Conservation (phyloP, 2,329 filamentous ascomycete species). For the Malbranchea zuffiana region DNA sequence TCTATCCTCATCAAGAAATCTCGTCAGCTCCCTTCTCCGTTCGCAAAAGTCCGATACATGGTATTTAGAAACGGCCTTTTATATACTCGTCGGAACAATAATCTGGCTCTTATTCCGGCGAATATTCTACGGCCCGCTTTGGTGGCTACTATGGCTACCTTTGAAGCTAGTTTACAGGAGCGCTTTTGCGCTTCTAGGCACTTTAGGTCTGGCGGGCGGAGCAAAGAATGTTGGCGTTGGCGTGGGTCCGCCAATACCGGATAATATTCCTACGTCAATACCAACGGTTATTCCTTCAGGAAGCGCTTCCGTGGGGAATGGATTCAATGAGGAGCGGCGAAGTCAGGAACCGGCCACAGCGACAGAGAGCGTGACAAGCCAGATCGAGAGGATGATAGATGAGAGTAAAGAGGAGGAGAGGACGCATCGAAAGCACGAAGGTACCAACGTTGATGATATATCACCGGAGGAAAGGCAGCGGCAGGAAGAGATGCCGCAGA, state of each 20-base stretch:
- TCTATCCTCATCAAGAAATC: constrained; percentile 59
- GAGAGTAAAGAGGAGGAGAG: constrained; percentile 15
- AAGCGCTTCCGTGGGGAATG: neutral
- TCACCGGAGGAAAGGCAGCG: constrained; percentile 26
- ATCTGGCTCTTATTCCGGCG: constrained; percentile 78
- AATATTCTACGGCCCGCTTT: constrained; percentile 75
- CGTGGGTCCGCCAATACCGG: neutral
- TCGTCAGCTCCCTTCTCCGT: constrained; percentile 67
- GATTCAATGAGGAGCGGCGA: neutral
- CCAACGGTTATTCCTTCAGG: constrained; percentile 3
- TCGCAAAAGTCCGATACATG: constrained; percentile 96
- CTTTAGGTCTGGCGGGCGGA: constrained; percentile 31
- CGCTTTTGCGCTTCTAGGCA: constrained; percentile 45
- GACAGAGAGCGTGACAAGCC: constrained; percentile 31
- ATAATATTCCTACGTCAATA: neutral
- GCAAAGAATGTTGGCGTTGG: neutral
- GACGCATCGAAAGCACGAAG: constrained; percentile 16
- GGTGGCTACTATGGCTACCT: constrained; percentile 81
- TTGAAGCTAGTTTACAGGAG: constrained; percentile 55
- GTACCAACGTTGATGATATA: constrained; percentile 25
- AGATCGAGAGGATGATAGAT: constrained; percentile 33
- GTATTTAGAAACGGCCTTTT: constrained; percentile 88
- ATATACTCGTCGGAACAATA: constrained; percentile 65
- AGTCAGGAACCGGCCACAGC: neutral
- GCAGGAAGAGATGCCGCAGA: constrained; percentile 32